Conservation (phyloP, 371 early-diverging fungal genomes). For the Apophysomyces sp. region DNA sequence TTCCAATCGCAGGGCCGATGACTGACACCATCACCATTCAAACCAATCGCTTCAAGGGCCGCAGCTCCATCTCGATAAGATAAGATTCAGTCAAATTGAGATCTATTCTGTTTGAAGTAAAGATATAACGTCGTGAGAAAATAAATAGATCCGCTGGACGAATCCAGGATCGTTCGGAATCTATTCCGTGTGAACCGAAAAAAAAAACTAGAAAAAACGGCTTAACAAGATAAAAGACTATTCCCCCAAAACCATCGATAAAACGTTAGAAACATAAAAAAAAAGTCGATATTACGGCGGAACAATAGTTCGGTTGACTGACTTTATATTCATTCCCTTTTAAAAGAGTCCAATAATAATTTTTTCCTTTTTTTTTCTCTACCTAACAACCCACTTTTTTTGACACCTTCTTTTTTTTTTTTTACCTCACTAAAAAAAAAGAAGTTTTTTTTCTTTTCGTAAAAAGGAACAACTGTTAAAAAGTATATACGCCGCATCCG, state of each 20-base stretch:
- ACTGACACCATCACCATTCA: constrained; percentile 5
- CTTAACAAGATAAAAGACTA: too few species aligned
- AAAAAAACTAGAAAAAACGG: too few species aligned
- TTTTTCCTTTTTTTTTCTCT: neutral
- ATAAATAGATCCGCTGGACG: neutral
- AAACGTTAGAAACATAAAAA: too few species aligned
- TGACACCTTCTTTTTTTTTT: neutral
- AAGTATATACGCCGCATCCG: constrained; percentile 23
- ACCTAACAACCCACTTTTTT: neutral
- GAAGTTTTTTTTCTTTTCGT: constrained; percentile 4
- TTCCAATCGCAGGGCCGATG: neutral
- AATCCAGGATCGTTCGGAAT: too few species aligned
- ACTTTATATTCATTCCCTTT: neutral
- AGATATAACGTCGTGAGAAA: constrained; percentile 1
- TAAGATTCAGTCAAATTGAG: neutral
- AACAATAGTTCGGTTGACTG: neutral
- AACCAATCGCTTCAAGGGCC: constrained; percentile 2
- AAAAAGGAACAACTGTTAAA: neutral
- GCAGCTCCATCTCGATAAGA: neutral
- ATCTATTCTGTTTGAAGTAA: neutral
- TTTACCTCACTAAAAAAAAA: neutral
- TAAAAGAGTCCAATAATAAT: neutral
- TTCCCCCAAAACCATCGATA: too few species aligned
- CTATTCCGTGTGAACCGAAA: too few species aligned
- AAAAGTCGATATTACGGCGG: neutral